Evolutionary conservation across 2,329 filamentous ascomycete species (phyloP).

Genomic region (Colletotrichum tofieldiae): DNA sequence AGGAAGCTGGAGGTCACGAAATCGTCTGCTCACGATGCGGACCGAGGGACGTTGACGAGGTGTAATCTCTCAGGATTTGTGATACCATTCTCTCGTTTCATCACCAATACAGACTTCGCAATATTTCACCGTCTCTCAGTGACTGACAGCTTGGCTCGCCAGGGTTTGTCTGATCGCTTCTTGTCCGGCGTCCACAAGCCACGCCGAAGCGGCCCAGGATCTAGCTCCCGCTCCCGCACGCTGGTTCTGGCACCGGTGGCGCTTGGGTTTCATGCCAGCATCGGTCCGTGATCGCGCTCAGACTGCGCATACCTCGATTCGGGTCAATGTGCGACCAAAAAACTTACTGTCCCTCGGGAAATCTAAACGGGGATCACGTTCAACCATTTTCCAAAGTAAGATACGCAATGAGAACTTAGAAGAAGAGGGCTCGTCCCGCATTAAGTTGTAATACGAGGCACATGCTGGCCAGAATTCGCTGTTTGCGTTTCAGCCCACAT

Average conservation of each 20-base stretch:
- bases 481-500: constrained; percentile 19
- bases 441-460: constrained; percentile 12
- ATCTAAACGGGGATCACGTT: neutral
- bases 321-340: constrained; percentile 7
- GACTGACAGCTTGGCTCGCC: neutral
- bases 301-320: constrained; percentile 10
- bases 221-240: neutral
- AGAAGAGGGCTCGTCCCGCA: constrained; percentile 12
- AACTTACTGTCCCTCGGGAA: neutral
- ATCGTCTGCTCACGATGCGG: neutral
- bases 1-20: constrained; percentile 14
- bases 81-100: constrained; percentile 36
- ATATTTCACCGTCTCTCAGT: too few relatives aligned
- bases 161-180: neutral
- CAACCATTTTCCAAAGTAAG: neutral
- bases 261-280: constrained; percentile 21
- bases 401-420: neutral
- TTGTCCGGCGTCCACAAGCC: neutral
- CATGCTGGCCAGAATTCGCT: neutral
- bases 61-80: constrained; percentile 12
- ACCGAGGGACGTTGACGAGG: neutral
- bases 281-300: constrained; percentile 2
- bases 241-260: constrained; percentile 5
- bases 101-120: constrained; percentile 7
- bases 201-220: neutral